These are phyloP conservation scores for Aspergillus biplanus DNA, from an alignment of 495 filamentous ascomycete genomes.

Conservation along the genomic window DNA sequence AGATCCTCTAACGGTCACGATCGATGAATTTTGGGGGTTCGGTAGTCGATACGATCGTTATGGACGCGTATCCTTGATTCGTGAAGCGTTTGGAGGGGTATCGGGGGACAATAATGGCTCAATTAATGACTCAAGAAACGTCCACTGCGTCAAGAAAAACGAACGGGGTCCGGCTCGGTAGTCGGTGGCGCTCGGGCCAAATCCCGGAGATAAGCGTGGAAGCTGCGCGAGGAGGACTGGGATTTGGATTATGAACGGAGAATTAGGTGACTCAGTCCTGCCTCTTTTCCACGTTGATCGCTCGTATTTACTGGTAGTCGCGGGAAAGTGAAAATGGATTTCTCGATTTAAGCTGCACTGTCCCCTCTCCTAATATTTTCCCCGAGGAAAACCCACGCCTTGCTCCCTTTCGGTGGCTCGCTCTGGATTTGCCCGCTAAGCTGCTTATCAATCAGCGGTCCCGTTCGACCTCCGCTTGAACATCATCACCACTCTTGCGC, in stretches of 20 bases:
- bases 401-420: not conserved
- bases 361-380: not conserved
- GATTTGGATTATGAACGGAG: not conserved
- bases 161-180: constrained; percentile 24
- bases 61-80: not conserved
- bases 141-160: constrained; percentile 26
- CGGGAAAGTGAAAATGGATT: not conserved
- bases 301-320: not conserved
- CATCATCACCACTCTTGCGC: constrained; percentile 17
- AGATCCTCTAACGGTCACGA: not conserved
- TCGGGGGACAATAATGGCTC: not conserved
- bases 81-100: not conserved
- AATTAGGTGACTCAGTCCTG: not conserved
- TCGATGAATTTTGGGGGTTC: no score
- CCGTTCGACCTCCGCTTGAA: constrained; percentile 7
- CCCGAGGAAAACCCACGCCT: not conserved
- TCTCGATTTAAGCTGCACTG: not conserved
- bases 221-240: not conserved
- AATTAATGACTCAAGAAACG: constrained; percentile 15
- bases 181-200: constrained; percentile 30
- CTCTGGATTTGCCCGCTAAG: constrained; percentile 12
- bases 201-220: constrained; percentile 32
- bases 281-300: not conserved
- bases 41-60: not conserved
- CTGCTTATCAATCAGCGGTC: constrained; percentile 33